Conservation (phyloP, 2,329 filamentous ascomycete species). For the Aspergillus sp. region DNA sequence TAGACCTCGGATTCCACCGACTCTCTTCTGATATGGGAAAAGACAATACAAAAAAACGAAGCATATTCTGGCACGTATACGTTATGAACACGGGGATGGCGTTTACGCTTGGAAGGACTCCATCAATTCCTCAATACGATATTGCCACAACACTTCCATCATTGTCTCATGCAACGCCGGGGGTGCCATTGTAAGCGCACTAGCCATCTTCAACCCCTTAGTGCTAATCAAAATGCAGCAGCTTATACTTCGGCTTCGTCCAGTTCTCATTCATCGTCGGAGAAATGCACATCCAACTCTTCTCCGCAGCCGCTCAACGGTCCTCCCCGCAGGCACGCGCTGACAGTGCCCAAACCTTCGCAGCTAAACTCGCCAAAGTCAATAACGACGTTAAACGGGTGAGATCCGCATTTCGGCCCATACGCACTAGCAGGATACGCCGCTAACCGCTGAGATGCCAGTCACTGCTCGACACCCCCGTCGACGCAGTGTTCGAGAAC, state of each 20-base stretch:
- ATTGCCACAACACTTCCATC: background rate
- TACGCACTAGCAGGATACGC: background rate
- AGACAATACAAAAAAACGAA: background rate
- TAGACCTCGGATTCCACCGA: background rate
- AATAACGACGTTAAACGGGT: background rate
- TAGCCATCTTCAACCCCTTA: background rate
- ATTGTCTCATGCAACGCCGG: background rate
- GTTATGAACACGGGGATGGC: background rate
- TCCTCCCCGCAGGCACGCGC: background rate
- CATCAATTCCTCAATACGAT: background rate
- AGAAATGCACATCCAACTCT: background rate
- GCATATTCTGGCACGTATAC: background rate
- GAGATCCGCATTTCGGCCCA: background rate
- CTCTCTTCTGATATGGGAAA: background rate
- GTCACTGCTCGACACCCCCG: background rate
- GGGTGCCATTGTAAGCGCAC: background rate
- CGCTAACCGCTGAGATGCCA: background rate
- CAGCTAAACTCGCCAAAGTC: background rate
- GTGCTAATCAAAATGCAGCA: background rate
- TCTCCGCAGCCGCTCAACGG: background rate
- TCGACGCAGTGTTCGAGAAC: background rate
- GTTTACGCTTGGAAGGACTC: background rate
- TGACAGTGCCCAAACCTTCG: background rate
- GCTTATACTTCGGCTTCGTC: background rate
- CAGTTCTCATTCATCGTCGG: background rate